phyloP scores from a whole-genome alignment of 1,284 basidiomycete genomes.

The Cutaneotrichosporon sp. region DNA sequence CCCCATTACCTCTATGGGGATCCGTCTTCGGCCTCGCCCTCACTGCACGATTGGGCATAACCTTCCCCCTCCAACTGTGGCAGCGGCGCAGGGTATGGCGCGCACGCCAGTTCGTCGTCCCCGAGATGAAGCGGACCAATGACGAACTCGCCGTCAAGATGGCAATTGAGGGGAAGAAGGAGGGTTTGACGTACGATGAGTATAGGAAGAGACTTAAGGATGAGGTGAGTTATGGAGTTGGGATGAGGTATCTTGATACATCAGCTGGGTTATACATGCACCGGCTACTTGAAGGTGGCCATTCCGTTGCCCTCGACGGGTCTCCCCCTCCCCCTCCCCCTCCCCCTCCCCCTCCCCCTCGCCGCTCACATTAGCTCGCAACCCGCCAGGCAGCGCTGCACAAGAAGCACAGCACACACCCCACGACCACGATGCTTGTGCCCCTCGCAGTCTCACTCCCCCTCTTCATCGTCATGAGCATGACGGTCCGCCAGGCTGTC shows the following conservation, averaged over 20 bases:
- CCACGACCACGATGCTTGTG: slow-evolving; percentile 43
- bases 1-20: not conserved
- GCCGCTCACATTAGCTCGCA: slow-evolving; percentile 39
- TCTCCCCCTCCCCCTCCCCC: too few species aligned
- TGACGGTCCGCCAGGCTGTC: slow-evolving; percentile 47
- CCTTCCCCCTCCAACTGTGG: slow-evolving; percentile 57
- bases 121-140: slow-evolving; percentile 53
- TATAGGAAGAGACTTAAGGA: slow-evolving; percentile 51
- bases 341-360: not conserved
- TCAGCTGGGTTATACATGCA: too few species aligned
- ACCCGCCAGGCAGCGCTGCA: slow-evolving; percentile 42
- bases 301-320: too few species aligned
- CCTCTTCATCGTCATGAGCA: slow-evolving; percentile 49
- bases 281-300: too few species aligned
- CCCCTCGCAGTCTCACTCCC: slow-evolving; percentile 53
- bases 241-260: too few species aligned
- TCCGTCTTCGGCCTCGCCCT: slow-evolving; percentile 44
- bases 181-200: slow-evolving; percentile 51
- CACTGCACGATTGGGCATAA: slow-evolving; percentile 52
- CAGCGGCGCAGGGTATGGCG: slow-evolving; percentile 49
- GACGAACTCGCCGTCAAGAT: slow-evolving; percentile 46
- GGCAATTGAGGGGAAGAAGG: slow-evolving; percentile 41
- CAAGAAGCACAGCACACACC: slow-evolving; percentile 45
- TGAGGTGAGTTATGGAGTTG: too few species aligned
- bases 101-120: slow-evolving; percentile 51